These are phyloP conservation scores for Seiridium unicorne DNA, from an alignment of 2,329 filamentous ascomycete genomes.

Conservation along the genomic window DNA sequence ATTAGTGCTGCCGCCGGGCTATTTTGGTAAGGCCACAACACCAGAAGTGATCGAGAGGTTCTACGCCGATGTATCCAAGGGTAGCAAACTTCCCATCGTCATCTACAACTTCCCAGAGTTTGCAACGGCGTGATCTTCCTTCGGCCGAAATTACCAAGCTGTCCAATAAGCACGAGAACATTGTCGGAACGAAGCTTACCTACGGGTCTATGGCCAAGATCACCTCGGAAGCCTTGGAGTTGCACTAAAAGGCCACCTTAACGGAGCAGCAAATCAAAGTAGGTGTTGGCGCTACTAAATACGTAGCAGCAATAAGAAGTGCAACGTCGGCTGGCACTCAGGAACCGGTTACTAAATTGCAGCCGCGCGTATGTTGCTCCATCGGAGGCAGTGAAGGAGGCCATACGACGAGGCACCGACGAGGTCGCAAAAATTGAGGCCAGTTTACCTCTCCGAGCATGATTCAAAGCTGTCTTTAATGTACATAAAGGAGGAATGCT, in stretches of 20 bases:
- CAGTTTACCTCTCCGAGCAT: not conserved
- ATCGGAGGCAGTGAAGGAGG: conserved; percentile 39
- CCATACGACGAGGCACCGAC: conserved; percentile 20
- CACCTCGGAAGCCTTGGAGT: conserved; percentile 55
- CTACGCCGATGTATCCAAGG: conserved; percentile 58
- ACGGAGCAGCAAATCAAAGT: conserved; percentile 83
- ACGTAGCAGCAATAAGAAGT: conserved; percentile 51
- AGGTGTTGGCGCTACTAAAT: conserved; percentile 81
- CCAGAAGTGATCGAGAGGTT: conserved; percentile 59
- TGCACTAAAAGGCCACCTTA: conserved; percentile 67
- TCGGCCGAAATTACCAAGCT: conserved; percentile 56
- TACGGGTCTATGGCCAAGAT: conserved; percentile 76
- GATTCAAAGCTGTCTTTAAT: not conserved
- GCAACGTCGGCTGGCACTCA: conserved; percentile 56
- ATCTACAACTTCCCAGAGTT: conserved; percentile 65
- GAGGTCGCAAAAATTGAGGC: not conserved
- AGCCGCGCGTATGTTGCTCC: conserved; percentile 58
- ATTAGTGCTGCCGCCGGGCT: conserved; percentile 68
- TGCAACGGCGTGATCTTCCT: conserved; percentile 54
- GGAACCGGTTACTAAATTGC: conserved; percentile 54
- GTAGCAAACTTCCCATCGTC: conserved; percentile 56
- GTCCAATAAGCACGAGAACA: conserved; percentile 60
- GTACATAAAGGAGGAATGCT: too few species aligned
- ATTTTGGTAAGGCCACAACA: conserved; percentile 66
- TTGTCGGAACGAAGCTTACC: conserved; percentile 64